These are phyloP conservation scores for Ceratocystiopsis minuta DNA, from an alignment of 2,329 filamentous ascomycete species.

Conservation along the genomic window DNA sequence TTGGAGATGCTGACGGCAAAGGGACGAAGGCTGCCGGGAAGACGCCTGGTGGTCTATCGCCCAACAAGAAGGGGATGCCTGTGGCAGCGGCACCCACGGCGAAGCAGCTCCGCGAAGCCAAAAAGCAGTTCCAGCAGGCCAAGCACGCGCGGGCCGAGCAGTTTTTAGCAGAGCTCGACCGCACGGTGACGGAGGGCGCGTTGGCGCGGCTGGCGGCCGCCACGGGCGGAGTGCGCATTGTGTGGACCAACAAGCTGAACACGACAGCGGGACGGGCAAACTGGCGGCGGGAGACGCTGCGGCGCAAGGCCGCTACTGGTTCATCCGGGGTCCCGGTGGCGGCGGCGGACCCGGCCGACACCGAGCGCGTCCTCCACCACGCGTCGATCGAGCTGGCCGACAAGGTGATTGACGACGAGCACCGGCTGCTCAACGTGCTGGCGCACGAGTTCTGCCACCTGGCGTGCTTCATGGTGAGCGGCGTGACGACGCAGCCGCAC, in stretches of 20 bases:
- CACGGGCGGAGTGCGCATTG: conserved; percentile 52
- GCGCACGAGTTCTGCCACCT: conserved; percentile 95
- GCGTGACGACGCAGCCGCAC: conserved; percentile 16
- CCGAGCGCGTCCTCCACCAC: conserved; percentile 30
- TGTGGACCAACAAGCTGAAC: conserved; percentile 64
- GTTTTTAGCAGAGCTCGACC: conserved; percentile 55
- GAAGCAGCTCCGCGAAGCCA: conserved; percentile 19
- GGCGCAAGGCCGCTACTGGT: conserved; percentile 10
- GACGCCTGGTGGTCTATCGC: too few relatives aligned
- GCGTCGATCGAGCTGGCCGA: conserved; percentile 76
- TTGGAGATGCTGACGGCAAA: conserved; percentile 2
- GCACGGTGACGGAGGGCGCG: conserved; percentile 38
- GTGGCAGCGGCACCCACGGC: conserved; percentile 13
- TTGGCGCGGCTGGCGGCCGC: conserved; percentile 38
- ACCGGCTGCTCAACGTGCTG: conserved; percentile 72
- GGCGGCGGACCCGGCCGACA: conserved; percentile 1
- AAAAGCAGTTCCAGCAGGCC: conserved; percentile 41
- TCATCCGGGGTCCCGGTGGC: background rate
- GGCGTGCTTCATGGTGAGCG: conserved; percentile 74
- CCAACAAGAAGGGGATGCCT: too few relatives aligned
- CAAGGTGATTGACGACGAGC: conserved; percentile 65
- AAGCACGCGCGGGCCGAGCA: conserved; percentile 44
- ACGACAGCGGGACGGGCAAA: conserved; percentile 62
- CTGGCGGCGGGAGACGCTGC: conserved; percentile 45
- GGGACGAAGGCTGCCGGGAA: too few relatives aligned